These are phyloP conservation scores for Chlamydomonas urium DNA, from an alignment of 139 green algal genomes.

Conservation along the genomic window DNA sequence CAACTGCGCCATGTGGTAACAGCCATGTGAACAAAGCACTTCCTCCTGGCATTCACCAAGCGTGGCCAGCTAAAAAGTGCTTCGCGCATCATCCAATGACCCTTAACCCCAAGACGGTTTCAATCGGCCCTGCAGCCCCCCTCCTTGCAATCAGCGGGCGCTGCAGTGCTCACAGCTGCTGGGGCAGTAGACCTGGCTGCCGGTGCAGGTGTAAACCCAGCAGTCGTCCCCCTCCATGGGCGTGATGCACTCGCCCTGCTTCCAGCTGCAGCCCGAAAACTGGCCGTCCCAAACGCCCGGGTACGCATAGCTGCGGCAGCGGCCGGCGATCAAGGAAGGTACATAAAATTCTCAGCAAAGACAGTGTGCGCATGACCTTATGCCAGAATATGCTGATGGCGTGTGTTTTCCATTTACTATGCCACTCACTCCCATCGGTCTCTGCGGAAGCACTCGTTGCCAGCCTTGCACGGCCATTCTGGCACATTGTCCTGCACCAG, in stretches of 20 bases:
- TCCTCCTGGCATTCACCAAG: no score
- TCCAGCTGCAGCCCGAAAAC: slow-evolving; percentile 48
- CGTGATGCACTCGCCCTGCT: slow-evolving; percentile 32
- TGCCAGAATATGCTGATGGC: background rate
- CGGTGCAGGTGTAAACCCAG: slow-evolving; percentile 45
- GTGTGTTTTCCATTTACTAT: background rate
- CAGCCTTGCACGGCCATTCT: slow-evolving; percentile 9
- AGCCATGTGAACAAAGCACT: no score
- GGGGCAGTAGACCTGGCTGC: slow-evolving; percentile 1
- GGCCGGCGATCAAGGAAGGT: background rate
- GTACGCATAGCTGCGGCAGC: slow-evolving; percentile 39
- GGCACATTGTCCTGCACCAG: slow-evolving; percentile 12
- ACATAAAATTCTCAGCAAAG: background rate
- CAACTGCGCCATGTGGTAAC: no score
- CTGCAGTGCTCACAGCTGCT: background rate
- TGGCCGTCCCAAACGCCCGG: slow-evolving; percentile 53
- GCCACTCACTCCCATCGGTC: slow-evolving; percentile 19
- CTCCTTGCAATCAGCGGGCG: no score
- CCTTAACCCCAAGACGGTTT: no score
- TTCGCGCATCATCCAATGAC: no score
- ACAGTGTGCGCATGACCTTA: background rate
- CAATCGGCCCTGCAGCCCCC: no score
- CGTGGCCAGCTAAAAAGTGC: no score
- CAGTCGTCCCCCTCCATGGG: slow-evolving; percentile 56
- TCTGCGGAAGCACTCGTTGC: background rate